Evolutionary conservation across 192 early-diverging fungal species (phyloP).

Genomic region (Coemansia sp.): DNA sequence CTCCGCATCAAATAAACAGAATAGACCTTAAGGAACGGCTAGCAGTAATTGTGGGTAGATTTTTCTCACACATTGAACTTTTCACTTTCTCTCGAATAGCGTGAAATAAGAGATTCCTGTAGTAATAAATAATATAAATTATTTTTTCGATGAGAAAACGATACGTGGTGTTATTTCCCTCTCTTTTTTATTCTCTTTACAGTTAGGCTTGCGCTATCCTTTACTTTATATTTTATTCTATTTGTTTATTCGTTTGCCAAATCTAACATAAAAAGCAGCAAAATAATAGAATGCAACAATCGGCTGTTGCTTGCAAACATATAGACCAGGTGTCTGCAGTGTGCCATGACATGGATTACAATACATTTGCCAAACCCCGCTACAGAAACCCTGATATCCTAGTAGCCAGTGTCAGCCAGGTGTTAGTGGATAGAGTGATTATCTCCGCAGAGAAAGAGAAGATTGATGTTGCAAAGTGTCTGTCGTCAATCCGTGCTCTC

Average conservation of each 20-base stretch:
- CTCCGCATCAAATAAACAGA: too few relatives aligned
- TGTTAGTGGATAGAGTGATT: neutral
- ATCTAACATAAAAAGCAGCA: too few relatives aligned
- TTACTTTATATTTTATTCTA: neutral
- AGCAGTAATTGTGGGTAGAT: too few relatives aligned
- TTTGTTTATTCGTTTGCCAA: too few relatives aligned
- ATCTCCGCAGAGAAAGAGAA: neutral
- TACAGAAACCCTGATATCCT: constrained; percentile 18
- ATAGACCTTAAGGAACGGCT: too few relatives aligned
- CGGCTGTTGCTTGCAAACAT: neutral
- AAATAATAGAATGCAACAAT: neutral
- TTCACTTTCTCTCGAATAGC: too few relatives aligned
- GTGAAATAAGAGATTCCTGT: too few relatives aligned
- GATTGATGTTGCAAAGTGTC: neutral
- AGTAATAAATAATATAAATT: too few relatives aligned
- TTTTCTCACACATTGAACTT: too few relatives aligned
- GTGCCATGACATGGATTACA: constrained; percentile 10
- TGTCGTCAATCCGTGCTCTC: constrained; percentile 14
- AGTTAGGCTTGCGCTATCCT: neutral
- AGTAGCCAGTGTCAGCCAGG: neutral
- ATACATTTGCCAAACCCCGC: neutral
- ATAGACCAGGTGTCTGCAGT: constrained; percentile 8
- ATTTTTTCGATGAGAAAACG: too few relatives aligned
- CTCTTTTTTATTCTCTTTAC: neutral
- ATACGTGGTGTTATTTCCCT: too few relatives aligned